Evolutionary conservation across 148 eudicot genomes (phyloP), one percentile per base, ranked within the genome.

Genomic region (Talinum fruticosum): DNA sequence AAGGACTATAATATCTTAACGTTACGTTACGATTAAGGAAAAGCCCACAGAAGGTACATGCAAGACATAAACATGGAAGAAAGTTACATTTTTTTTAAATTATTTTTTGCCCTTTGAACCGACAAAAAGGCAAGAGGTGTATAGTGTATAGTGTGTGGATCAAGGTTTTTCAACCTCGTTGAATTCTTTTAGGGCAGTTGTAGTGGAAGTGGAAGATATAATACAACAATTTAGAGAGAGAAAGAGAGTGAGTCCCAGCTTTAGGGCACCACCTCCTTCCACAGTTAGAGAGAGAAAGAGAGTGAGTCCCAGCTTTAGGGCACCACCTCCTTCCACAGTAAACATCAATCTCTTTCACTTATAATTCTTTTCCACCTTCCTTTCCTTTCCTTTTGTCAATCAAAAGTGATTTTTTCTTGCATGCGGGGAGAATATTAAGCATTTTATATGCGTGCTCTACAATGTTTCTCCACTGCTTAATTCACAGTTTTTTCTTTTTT

Each of bases 251-350:
- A 68, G 80, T 37, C 79, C 78, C 72, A 76, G 23, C 37, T 59
- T 61, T 37, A 53, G 35, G 26, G 34, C 23, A 28, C 8, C 88
- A 83, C 32, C 78, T 66, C 44, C 49, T 59, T 65, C 77, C 78
- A 59, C 18, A 36, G 16, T 49, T 64, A 24, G 14, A 33, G 45
- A 69, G 51, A 36, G 73, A 36, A 24, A 29, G 54, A 47, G 67
- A 71, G 71, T 72, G 70, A 68, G 80, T 37, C 80, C 78, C 79
- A 81, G 76, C 88, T 86, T 83, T 86, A 86, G 86, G 88, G 86
- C 81, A 86, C 88, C 88, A 83, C 32, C 78, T 66, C 44, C 49
- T 59, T 65, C 77, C 78, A 79, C 67, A 45, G 65, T 66, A 12
- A 6, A 65, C 74, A 49, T 66, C 54, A 73, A 73, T 45, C 82